phyloP scores from a whole-genome alignment of 805 yeast genomes.

The Maudiozyma pseudohumilis region DNA sequence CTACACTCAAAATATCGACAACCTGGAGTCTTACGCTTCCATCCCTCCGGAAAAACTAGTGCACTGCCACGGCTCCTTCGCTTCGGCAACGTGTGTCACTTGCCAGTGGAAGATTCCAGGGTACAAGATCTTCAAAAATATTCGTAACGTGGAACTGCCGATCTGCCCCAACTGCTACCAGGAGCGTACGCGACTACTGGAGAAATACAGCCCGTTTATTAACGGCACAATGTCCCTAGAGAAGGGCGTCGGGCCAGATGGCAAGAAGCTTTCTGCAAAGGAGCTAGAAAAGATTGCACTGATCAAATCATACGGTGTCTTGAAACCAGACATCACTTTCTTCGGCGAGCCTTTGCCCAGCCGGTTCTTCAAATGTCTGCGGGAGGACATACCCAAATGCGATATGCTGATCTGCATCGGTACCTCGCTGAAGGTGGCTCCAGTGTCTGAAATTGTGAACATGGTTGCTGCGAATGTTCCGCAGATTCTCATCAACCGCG shows the following conservation, averaged over 20 bases:
- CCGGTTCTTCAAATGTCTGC: slow-evolving; percentile 48
- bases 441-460: slow-evolving; percentile 79
- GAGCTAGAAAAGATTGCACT: not conserved
- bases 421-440: slow-evolving; percentile 87
- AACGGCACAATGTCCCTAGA: not conserved
- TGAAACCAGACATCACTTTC: slow-evolving; percentile 89
- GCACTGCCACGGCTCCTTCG: slow-evolving; percentile 91
- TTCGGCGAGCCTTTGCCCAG: slow-evolving; percentile 79
- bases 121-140: slow-evolving; percentile 47
- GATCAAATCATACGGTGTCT: slow-evolving; percentile 57
- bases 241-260: slow-evolving; percentile 1
- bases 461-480: slow-evolving; percentile 59
- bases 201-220: slow-evolving; percentile 6
- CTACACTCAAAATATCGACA: slow-evolving; percentile 87
- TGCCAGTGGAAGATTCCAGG: slow-evolving; percentile 64
- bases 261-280: not conserved
- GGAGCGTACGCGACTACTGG: slow-evolving; percentile 31
- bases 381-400: slow-evolving; percentile 54
- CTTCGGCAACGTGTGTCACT: slow-evolving; percentile 72
- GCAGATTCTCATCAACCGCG: slow-evolving; percentile 69
- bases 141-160: slow-evolving; percentile 53
- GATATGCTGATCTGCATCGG: slow-evolving; percentile 81
- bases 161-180: slow-evolving; percentile 57
- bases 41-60: slow-evolving; percentile 53
- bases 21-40: slow-evolving; percentile 72